Percentiles rank a stretch among this genome's conserved stretches.
Evolutionary conservation across 805 yeast species (phyloP).

Genomic region (Lipomyces chichibuensis): DNA sequence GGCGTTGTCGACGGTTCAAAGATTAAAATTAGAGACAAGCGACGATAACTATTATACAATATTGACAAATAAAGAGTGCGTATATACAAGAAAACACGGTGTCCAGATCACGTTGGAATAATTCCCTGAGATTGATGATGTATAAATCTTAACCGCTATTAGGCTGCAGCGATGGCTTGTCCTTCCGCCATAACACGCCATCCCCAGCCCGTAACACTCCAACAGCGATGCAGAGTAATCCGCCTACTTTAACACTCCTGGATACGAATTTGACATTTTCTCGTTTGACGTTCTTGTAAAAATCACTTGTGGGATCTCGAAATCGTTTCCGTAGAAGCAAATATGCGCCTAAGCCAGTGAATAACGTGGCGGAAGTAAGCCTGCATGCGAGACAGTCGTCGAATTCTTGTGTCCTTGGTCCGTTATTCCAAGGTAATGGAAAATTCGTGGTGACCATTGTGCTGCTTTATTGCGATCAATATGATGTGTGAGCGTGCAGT

Average conservation of each 20-base stretch:
- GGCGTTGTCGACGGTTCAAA: conserved; percentile 20
- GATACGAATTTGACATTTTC: conserved; percentile 19
- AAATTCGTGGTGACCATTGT: conserved; percentile 26
- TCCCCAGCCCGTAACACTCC: conserved; percentile 33
- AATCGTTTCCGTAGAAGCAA: conserved; percentile 25
- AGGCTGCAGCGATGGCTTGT: neutral
- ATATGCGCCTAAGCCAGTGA: conserved; percentile 26
- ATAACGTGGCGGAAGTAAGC: conserved; percentile 13
- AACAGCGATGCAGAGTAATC: conserved; percentile 15
- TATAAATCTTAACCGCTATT: neutral
- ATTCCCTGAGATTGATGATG: neutral
- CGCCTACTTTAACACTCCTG: conserved; percentile 9
- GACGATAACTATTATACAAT: neutral
- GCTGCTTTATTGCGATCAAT: neutral
- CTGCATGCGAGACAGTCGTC: conserved; percentile 32
- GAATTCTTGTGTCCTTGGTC: conserved; percentile 11
- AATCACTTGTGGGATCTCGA: conserved; percentile 23
- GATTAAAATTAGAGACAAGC: conserved; percentile 2
- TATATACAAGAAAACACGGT: neutral
- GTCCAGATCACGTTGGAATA: neutral
- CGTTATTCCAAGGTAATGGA: conserved; percentile 22
- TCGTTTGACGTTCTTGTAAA: conserved; percentile 30
- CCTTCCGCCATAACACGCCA: conserved; percentile 35
- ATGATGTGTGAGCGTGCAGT: neutral
- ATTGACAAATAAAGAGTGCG: neutral